Conservation (phyloP, 1,139 yeast species). For the Yamadazyma songkhlaensis region DNA sequence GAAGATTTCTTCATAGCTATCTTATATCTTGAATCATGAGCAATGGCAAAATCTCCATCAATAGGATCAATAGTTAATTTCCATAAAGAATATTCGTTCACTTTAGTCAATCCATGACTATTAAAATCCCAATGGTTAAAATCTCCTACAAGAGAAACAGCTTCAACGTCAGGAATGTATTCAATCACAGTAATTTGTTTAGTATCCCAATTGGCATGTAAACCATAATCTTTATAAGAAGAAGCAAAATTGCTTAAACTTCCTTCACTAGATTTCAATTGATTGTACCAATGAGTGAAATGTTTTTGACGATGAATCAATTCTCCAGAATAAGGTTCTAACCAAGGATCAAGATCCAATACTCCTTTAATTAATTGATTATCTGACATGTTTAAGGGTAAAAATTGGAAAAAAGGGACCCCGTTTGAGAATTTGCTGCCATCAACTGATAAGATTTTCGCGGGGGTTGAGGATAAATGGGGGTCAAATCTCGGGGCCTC, state of each 20-base stretch:
- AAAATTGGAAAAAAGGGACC: neutral
- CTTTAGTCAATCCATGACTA: constrained; percentile 53
- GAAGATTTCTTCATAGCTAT: constrained; percentile 61
- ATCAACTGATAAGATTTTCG: constrained; percentile 4
- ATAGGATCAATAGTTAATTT: constrained; percentile 51
- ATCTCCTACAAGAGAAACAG: constrained; percentile 81
- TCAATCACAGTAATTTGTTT: constrained; percentile 65
- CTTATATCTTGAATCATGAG: constrained; percentile 80
- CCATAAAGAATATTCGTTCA: constrained; percentile 69
- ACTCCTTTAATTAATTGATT: constrained; percentile 46
- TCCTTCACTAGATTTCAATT: constrained; percentile 43
- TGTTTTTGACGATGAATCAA: constrained; percentile 40
- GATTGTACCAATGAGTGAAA: constrained; percentile 50
- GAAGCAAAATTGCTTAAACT: constrained; percentile 51
- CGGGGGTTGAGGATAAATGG: neutral
- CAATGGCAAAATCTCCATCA: constrained; percentile 61
- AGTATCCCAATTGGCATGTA: constrained; percentile 55
- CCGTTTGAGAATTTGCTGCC: constrained; percentile 2
- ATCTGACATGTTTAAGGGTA: neutral
- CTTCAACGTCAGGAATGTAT: constrained; percentile 85
- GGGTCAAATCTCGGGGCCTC: no score
- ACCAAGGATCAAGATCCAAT: constrained; percentile 78
- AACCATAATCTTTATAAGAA: constrained; percentile 71
- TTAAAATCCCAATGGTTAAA: constrained; percentile 78
- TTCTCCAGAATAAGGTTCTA: constrained; percentile 71